Evolutionary conservation across 2,329 filamentous ascomycete genomes (phyloP), one percentile per base, ranked within the genome.

Genomic region (Fusarium tjaetaba): DNA sequence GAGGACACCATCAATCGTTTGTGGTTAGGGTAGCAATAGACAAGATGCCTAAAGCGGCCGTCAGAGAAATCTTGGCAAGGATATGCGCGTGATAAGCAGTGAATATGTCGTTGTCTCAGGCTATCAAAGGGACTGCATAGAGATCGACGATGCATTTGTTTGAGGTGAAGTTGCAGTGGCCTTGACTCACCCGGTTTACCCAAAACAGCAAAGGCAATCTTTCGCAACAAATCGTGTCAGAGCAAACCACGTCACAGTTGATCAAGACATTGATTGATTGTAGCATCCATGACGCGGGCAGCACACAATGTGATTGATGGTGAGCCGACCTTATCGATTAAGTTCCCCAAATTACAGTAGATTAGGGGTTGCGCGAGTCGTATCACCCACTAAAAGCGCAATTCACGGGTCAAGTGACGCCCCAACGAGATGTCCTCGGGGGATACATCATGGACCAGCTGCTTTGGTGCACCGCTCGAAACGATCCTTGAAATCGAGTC

Each of bases 391-490:
- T 77, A 64, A 68, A 56, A 71, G 58, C 65, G 48, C 65, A 62
- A 73, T 65, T 51, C 60, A 49, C 48, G 30, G 71, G 73, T 78
- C 76, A 78, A 78, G 68, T 78, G 76, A 78, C 75, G 73, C 68
- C 48, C 46, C 30, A 16, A 38, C 45, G 46, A 71, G 61, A 74
- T 41, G 46, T 32, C 62, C 68, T 39, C 65, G 56, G 43, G 24
- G 55, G 57, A 46, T 58, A 45, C 38, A 58, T 62, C 24, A 45
- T 58, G 18, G 39, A 32, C 60, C 65, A 68, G 56, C 48, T 62
- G 65, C 30, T 68, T 68, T 52, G 38, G 64, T 38, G 46, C 46
- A 67, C 59, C 52, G 46, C 61, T 67, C 36, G 62, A 43, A 65
- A 72, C 68, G 55, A 71, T 60, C 71, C 73, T 72, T 71, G 73